A percentile compares a stretch with the other conserved stretches of the same genome.
These are phyloP conservation scores for Chlorencoelia australis DNA, from an alignment of 2,329 filamentous ascomycete genomes.

Conservation along the genomic window DNA sequence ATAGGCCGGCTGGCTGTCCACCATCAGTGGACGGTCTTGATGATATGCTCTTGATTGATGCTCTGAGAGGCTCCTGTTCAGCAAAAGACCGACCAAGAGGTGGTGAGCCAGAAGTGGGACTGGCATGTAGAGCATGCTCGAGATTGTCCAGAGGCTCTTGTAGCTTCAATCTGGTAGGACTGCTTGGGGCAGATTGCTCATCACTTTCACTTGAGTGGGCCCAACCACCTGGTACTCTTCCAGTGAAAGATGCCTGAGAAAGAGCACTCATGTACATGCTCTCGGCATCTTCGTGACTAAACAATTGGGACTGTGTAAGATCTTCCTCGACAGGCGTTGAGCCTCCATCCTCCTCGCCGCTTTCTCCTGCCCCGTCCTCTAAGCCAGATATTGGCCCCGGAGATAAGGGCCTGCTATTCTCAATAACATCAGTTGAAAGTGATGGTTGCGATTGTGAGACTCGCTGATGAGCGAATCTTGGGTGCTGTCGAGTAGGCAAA, in stretches of 20 bases:
- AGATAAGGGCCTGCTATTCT: background rate
- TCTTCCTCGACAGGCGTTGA: slow-evolving; percentile 33
- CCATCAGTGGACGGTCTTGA: slow-evolving; percentile 2
- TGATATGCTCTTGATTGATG: slow-evolving; percentile 5
- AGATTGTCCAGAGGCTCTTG: slow-evolving; percentile 17
- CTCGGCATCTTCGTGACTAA: slow-evolving; percentile 70
- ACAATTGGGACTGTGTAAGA: slow-evolving; percentile 56
- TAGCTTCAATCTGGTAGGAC: slow-evolving; percentile 9
- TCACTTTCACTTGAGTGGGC: slow-evolving; percentile 11
- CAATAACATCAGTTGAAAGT: slow-evolving; percentile 3
- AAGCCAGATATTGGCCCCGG: background rate
- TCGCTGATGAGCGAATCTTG: slow-evolving; percentile 20
- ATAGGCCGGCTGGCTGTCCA: slow-evolving; percentile 5
- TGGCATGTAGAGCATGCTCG: slow-evolving; percentile 15
- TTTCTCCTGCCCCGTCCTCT: slow-evolving; percentile 5
- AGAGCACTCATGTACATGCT: slow-evolving; percentile 81
- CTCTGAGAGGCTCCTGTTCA: background rate
- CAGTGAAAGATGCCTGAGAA: slow-evolving; percentile 31
- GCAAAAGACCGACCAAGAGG: no score
- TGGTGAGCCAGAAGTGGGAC: background rate
- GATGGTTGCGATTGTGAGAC: slow-evolving; percentile 24
- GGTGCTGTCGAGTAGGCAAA: slow-evolving; percentile 15
- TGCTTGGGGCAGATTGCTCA: slow-evolving; percentile 11
- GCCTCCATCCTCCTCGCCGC: slow-evolving; percentile 12
- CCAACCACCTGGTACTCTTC: slow-evolving; percentile 22